Percentiles rank a stretch among this genome's conserved stretches.
Conservation (phyloP, 129 eudicot species). For the Tanacetum coccineum region DNA sequence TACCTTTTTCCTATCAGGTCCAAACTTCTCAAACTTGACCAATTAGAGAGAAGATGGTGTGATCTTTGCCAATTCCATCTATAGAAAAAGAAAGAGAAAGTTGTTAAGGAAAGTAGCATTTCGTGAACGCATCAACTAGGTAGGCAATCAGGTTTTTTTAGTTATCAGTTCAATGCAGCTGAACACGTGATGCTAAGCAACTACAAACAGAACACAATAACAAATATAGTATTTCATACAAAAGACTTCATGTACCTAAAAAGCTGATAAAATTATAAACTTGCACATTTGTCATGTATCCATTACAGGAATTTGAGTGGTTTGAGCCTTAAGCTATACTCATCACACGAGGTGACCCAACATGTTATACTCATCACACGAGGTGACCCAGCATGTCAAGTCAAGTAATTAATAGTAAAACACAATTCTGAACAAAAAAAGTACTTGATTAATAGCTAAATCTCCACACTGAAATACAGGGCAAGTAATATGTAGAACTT, state of each 20-base stretch:
- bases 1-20: constrained; percentile 90
- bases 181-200: neutral
- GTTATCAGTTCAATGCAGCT: neutral
- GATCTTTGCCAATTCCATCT: constrained; percentile 85
- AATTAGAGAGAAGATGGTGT: constrained; percentile 80
- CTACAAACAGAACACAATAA: neutral
- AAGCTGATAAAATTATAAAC: neutral
- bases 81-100: constrained; percentile 1
- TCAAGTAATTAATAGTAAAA: no score
- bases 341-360: neutral
- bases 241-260: constrained; percentile 1
- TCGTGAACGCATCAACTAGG: neutral
- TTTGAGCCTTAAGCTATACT: neutral
- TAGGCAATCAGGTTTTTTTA: neutral
- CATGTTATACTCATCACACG: no score
- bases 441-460: no score
- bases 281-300: neutral
- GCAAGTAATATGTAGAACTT: no score
- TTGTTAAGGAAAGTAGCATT: neutral
- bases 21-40: constrained; percentile 91
- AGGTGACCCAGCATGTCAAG: no score
- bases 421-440: no score
- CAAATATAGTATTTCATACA: neutral
- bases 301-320: neutral
- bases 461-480: no score